phyloP scores from a whole-genome alignment of 805 yeast genomes.

The Blastobotrys peoriensis region DNA sequence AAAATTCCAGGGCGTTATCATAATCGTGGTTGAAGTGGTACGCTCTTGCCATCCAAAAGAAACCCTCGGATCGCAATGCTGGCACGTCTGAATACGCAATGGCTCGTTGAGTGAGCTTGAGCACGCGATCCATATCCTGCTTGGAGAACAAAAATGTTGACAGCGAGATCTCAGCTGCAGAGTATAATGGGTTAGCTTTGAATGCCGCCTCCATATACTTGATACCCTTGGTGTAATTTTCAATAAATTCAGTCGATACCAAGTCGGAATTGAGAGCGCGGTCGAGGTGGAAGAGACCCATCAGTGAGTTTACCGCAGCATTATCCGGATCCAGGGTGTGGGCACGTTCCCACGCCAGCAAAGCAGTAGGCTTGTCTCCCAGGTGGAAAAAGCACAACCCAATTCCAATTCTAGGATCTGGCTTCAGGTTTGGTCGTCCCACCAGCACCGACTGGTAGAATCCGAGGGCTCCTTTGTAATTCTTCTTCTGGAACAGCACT shows the following conservation, averaged over 20 bases:
- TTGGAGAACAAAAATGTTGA: slow-evolving; percentile 69
- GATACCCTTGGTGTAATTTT: slow-evolving; percentile 55
- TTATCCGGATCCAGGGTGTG: slow-evolving; percentile 58
- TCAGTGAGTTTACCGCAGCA: slow-evolving; percentile 55
- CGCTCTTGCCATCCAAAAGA: slow-evolving; percentile 84
- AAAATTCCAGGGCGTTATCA: slow-evolving; percentile 63
- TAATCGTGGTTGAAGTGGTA: slow-evolving; percentile 54
- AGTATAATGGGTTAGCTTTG: slow-evolving; percentile 41
- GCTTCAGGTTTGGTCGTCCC: slow-evolving; percentile 63
- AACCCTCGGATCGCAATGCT: slow-evolving; percentile 51
- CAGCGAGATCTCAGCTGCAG: slow-evolving; percentile 58
- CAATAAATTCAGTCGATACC: slow-evolving; percentile 45
- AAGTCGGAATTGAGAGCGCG: slow-evolving; percentile 47
- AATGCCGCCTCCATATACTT: slow-evolving; percentile 36
- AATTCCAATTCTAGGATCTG: slow-evolving; percentile 92
- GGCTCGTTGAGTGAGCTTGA: slow-evolving; percentile 49
- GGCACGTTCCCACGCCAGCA: slow-evolving; percentile 76
- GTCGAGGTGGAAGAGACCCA: slow-evolving; percentile 65
- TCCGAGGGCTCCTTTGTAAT: slow-evolving; percentile 67
- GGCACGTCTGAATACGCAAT: slow-evolving; percentile 37
- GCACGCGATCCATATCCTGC: slow-evolving; percentile 51
- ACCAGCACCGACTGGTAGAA: slow-evolving; percentile 77
- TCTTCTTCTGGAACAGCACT: slow-evolving; percentile 62
- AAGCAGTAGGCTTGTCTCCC: slow-evolving; percentile 71
- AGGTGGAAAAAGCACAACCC: slow-evolving; percentile 92